Evolutionary conservation across 257 asterid genomes (phyloP), one percentile per base, ranked within the genome.

Genomic region (Solanum habrochaites): DNA sequence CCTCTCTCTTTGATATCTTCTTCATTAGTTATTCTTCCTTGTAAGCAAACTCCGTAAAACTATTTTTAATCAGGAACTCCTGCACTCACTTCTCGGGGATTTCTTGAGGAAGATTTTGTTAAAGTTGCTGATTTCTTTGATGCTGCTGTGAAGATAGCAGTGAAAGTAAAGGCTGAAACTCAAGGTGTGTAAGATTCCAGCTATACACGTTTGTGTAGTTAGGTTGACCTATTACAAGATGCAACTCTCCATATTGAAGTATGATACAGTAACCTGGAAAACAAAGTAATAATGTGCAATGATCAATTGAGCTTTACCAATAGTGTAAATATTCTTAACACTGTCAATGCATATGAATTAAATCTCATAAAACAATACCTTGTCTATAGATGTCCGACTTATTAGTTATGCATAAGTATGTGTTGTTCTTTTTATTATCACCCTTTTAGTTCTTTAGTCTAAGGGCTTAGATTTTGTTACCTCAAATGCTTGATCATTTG

Each of bases 31-130:
- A 85, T 60, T 88, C 23, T 85, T 87, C 56, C 21, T 78, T 13
- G 25, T 84, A 31, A 5, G 43, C n/a, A 21, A 31, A 40, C 58
- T 39, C 9, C 0, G 40, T 25, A 62, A 83, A 62, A 5, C 60
- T 62, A 80, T 49, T 11, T 27, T 66, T 81, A 82, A 86, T 45
- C 87, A 95, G 99, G 98, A 77, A 96, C 99, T 62, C 98, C 98
- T 85, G 98, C 99, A 86, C 98, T 96, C 85, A 95, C 99, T 52
- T 96, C 98, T 84, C 93, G 98, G 88, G 99, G 98, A 86, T 95
- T 96, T 85, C 62, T 90, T 1, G 98, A 96, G 88, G 93, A 92
- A 71, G 98, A 96, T 91, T 96, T 96, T 43, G 96, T 85, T n/a
- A 95, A 94, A 91, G 99, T 96, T 78, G 98, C 98, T 2, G 98